phyloP scores from a whole-genome alignment of 2,329 filamentous ascomycete species.

The Diaporthe citriasiana region DNA sequence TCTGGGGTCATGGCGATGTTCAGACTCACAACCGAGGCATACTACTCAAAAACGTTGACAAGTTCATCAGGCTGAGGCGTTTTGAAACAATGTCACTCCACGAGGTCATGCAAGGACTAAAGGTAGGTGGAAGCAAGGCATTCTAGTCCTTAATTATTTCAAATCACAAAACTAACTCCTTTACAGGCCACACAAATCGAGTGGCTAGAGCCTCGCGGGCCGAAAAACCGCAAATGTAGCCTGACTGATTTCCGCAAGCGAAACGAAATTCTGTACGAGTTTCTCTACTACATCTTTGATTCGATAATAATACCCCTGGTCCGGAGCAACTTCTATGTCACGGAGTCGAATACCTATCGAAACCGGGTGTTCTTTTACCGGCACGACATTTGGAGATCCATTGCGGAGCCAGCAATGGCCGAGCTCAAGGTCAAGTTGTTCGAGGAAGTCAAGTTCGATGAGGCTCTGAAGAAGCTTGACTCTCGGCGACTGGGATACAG shows the following conservation, averaged over 20 bases:
- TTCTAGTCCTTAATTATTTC: constrained; percentile 8
- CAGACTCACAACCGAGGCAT: constrained; percentile 71
- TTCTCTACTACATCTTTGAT: constrained; percentile 94
- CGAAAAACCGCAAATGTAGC: constrained; percentile 70
- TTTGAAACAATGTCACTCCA: constrained; percentile 88
- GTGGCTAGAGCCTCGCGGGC: constrained; percentile 77
- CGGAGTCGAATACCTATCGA: constrained; percentile 85
- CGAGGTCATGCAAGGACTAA: constrained; percentile 80
- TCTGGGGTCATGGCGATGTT: constrained; percentile 76
- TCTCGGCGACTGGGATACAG: constrained; percentile 80
- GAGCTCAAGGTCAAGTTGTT: constrained; percentile 81
- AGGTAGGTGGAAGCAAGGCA: constrained; percentile 64
- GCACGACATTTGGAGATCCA: constrained; percentile 87
- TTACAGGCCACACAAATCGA: constrained; percentile 74
- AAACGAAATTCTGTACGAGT: constrained; percentile 83
- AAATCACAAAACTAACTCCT: constrained; percentile 11
- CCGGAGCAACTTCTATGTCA: constrained; percentile 92
- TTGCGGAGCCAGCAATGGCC: constrained; percentile 80
- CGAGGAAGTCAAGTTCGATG: constrained; percentile 76
- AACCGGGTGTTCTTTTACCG: constrained; percentile 93
- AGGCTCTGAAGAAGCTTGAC: constrained; percentile 70
- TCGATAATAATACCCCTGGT: constrained; percentile 90
- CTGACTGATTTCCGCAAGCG: constrained; percentile 82
- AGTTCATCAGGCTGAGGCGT: constrained; percentile 81
- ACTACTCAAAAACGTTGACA: constrained; percentile 79